phyloP scores from a whole-genome alignment of 2,329 filamentous ascomycete species.

The Paecilomyces fulvus region DNA sequence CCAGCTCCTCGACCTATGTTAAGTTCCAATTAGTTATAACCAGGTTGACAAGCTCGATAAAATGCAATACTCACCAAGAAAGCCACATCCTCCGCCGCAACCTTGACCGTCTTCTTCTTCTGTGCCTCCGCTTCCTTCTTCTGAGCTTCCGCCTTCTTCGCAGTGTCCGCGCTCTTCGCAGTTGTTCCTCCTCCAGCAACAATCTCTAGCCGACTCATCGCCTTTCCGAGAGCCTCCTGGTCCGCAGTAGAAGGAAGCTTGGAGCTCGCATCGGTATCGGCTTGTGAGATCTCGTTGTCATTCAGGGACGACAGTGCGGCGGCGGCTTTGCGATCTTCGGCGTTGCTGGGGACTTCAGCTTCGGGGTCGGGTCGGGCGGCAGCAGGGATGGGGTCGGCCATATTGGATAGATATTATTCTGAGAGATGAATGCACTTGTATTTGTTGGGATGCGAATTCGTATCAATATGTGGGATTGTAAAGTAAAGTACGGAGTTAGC shows the following conservation, averaged over 20 bases:
- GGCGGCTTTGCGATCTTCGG: conserved; percentile 44
- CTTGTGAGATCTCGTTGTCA: conserved; percentile 29
- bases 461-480: not conserved
- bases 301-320: conserved; percentile 42
- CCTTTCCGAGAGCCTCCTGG: conserved; percentile 42
- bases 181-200: conserved; percentile 23
- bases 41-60: not conserved
- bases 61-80: conserved; percentile 33
- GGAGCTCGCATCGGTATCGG: conserved; percentile 20
- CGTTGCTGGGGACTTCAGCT: conserved; percentile 31
- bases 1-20: conserved; percentile 35
- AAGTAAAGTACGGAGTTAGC: no score
- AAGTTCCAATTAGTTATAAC: not conserved
- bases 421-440: not conserved
- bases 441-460: not conserved
- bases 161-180: conserved; percentile 6
- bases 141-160: conserved; percentile 13
- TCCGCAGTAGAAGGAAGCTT: conserved; percentile 29
- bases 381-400: conserved; percentile 38
- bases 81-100: conserved; percentile 37
- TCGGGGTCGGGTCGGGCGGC: conserved; percentile 24
- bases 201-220: conserved; percentile 42
- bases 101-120: conserved; percentile 37
- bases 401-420: conserved; percentile 13
- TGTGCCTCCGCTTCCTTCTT: conserved; percentile 22